Conservation (phyloP, 2,329 filamentous ascomycete genomes). For the Colletotrichum gigasporum region DNA sequence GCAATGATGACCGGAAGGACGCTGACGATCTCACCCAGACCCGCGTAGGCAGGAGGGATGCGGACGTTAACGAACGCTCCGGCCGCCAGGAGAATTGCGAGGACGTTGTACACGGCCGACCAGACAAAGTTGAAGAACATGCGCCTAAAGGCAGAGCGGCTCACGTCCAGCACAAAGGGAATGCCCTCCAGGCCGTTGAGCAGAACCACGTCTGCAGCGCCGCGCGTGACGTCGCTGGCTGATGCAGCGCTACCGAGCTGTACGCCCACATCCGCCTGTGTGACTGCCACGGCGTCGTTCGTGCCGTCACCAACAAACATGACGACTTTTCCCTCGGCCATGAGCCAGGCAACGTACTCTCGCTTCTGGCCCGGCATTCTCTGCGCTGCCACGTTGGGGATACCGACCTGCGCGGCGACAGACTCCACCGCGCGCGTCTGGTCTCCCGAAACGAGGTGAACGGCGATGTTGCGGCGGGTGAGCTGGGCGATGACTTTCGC, state of each 20-base stretch:
- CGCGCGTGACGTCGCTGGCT: slow-evolving; percentile 62
- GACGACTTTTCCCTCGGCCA: slow-evolving; percentile 44
- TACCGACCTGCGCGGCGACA: slow-evolving; percentile 54
- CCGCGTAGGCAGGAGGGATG: slow-evolving; percentile 61
- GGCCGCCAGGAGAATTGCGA: slow-evolving; percentile 67
- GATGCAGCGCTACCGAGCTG: slow-evolving; percentile 58
- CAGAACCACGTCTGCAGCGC: slow-evolving; percentile 67
- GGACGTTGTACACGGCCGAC: slow-evolving; percentile 69
- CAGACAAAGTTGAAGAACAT: slow-evolving; percentile 71
- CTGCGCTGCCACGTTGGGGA: slow-evolving; percentile 52
- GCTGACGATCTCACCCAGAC: slow-evolving; percentile 72
- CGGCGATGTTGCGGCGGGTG: slow-evolving; percentile 52
- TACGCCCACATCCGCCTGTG: slow-evolving; percentile 68
- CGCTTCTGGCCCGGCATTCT: slow-evolving; percentile 64
- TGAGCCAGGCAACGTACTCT: slow-evolving; percentile 56
- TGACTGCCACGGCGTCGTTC: slow-evolving; percentile 70
- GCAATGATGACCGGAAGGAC: slow-evolving; percentile 67
- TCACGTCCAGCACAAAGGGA: slow-evolving; percentile 59
- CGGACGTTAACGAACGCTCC: slow-evolving; percentile 64
- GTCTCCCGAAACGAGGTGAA: slow-evolving; percentile 68
- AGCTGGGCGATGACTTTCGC: slow-evolving; percentile 54
- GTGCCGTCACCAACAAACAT: slow-evolving; percentile 72
- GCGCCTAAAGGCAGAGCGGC: slow-evolving; percentile 45
- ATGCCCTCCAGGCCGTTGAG: slow-evolving; percentile 62
- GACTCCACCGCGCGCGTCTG: slow-evolving; percentile 56